These are phyloP conservation scores for Macrocystidia cucumis DNA, from an alignment of 1,284 basidiomycete species.

Conservation along the genomic window DNA sequence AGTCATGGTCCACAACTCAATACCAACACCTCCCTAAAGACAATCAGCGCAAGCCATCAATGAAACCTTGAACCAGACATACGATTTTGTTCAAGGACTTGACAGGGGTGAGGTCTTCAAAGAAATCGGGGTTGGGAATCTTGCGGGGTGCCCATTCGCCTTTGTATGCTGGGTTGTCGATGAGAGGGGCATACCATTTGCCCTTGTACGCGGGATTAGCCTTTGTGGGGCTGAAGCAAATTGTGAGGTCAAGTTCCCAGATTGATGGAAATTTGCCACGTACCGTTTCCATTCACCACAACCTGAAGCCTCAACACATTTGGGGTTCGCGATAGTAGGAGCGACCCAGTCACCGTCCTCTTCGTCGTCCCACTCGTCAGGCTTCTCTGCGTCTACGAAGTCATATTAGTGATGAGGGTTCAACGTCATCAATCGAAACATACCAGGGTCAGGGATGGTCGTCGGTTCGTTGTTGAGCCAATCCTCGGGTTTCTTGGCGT, in stretches of 20 bases:
- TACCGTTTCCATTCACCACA: conserved; percentile 90
- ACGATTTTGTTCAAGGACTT: conserved; percentile 81
- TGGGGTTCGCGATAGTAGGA: conserved; percentile 84
- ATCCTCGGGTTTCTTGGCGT: conserved; percentile 87
- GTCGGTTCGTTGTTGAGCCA: conserved; percentile 92
- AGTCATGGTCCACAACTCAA: conserved; percentile 98
- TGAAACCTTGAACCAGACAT: conserved; percentile 16
- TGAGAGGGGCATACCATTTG: conserved; percentile 91
- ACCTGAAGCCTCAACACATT: conserved; percentile 84
- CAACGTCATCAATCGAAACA: conserved; percentile 9
- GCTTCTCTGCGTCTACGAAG: conserved; percentile 78
- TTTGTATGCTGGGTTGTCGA: conserved; percentile 97
- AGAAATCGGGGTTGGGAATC: conserved; percentile 91
- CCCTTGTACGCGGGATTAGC: conserved; percentile 93
- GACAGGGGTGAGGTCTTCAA: conserved; percentile 83
- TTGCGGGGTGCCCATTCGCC: conserved; percentile 90
- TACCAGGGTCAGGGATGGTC: conserved; percentile 82
- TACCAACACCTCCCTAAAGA: conserved; percentile 80
- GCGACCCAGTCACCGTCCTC: conserved; percentile 99
- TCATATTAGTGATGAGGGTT: neutral
- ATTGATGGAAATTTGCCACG: conserved; percentile 11
- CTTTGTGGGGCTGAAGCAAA: conserved; percentile 61
- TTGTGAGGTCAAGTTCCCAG: neutral
- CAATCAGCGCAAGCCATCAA: conserved; percentile 7
- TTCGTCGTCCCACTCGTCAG: conserved; percentile 99